Conservation (phyloP, 1,139 yeast species). For the Yamadazyma oceani region DNA sequence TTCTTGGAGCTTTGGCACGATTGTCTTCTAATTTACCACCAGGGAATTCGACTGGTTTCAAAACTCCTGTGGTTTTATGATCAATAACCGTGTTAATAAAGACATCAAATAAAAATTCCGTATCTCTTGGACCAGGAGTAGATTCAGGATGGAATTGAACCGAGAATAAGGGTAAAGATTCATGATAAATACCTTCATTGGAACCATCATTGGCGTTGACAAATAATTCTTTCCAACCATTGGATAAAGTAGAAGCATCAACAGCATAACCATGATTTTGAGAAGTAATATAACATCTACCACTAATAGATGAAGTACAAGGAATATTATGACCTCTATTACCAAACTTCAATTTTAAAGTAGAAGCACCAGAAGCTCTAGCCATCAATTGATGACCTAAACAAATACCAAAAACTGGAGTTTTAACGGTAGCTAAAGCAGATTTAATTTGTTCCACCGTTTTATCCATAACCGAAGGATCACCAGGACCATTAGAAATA, state of each 20-base stretch:
- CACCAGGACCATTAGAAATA: constrained; percentile 99
- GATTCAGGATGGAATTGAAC: constrained; percentile 99
- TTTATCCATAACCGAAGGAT: constrained; percentile 80
- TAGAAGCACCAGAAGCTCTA: constrained; percentile 92
- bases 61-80: constrained; percentile 49
- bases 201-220: constrained; percentile 97
- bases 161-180: constrained; percentile 88
- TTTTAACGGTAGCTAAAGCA: constrained; percentile 60
- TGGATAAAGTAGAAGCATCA: constrained; percentile 68
- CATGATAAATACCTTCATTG: constrained; percentile 96
- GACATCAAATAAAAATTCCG: constrained; percentile 94
- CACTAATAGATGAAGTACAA: constrained; percentile 88
- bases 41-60: constrained; percentile 83
- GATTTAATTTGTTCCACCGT: constrained; percentile 59
- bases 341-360: constrained; percentile 93
- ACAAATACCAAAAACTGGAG: constrained; percentile 96
- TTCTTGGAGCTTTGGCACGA: constrained; percentile 68
- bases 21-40: constrained; percentile 81
- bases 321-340: constrained; percentile 99
- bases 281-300: constrained; percentile 97
- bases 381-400: constrained; percentile 98
- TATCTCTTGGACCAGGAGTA: constrained; percentile 98
- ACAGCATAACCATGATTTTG: constrained; percentile 99
- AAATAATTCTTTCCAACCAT: constrained; percentile 91
- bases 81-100: constrained; percentile 82